Base-by-base conservation (phyloP, 202 grass and related monocot species). In the Musa balbisiana region DNA sequence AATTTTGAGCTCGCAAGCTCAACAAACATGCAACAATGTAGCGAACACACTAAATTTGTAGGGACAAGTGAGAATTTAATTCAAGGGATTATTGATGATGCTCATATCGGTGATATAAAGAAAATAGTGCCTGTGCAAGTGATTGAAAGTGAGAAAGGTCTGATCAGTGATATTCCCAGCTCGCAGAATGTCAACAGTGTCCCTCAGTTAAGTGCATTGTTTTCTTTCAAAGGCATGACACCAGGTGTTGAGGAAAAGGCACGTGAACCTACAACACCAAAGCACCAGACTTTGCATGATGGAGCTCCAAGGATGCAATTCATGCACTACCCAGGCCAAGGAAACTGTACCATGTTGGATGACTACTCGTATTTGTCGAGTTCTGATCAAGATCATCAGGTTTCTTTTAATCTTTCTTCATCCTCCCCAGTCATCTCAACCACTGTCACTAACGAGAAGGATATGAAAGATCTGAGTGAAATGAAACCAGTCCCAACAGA, bases 331-430 rank as follows among this genome's bases (percentile, higher is more conserved):
- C 90, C 88, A 72, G 88, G 89, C 67, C 84, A 80, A 81, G 87
- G 89, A 78, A 80, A 81, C 12, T 91, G 92, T 27, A 75, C 85
- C 73, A 78, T 96, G 70, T 64, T 93, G 82, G 83, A 82, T 60
- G 94, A 91, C 78, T 94, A 87, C 83, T 89, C 91, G 70, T 98
- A 91, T 83, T 65, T 92, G 55, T 87, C 91, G 25, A 92, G 87
- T 73, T 83, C 83, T 68, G 82, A 94, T 78, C 83, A 84, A 27
- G 79, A 89, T 52, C 73, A 81, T 69, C 65, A 78, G 21, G 71
- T 69, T 83, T 70, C 71, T 53, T 54, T 73, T 72, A 52, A 71
- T 67, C 81, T 81, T 83, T 52, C 84, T 50, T 85, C 79, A 66
- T 65, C 84, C 53, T 72, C 55, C 49, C 74, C 89, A 4, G 73